Base-by-base conservation (phyloP, 805 yeast genomes). In the Saccharomycopsis lassenensis region DNA sequence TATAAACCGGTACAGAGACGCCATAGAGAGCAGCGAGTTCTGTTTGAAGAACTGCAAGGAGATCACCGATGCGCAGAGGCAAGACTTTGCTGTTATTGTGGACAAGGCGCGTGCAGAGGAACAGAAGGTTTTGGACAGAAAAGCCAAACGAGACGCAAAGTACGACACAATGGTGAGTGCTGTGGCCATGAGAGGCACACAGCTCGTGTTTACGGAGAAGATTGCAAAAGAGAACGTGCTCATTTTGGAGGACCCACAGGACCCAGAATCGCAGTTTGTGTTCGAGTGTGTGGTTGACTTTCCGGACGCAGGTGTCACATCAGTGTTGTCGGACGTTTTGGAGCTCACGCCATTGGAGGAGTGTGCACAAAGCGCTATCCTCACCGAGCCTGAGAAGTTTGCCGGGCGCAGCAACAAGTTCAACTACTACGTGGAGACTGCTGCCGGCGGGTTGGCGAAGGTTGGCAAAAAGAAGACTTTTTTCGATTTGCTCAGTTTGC, bases 301-400 rank as follows among this genome's bases (percentile, higher is more conserved):
- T 48, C 96, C 97, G 16, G 70, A 86, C 2, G 73, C 72, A 3
- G 79, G 80, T 54, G 91, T 84, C 53, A 82, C 85, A 47, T 96
- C 89, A 55, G 77, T 77, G 48, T 62, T 89, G 26, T 81, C 76
- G 2, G 77, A 76, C 42, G 69, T 80, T 4, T 73, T 89, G 41
- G 95, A 86, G 55, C 57, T 76, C 24, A 64, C 77, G 1, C 69
- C 89, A 0, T 74, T 89, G 0, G 50, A 55, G 4, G 91, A 81
- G 25, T n/a, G n/a, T n/a, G n/a, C n/a, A n/a, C n/a, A n/a, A n/a
- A n/a, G n/a, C n/a, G n/a, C n/a, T n/a, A 50, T 82, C 7, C 53
- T 85, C 43, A 70, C 69, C 23, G 71, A 67, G 29, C 76, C 77
- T 4, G 71, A 67, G 44, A 85, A 79, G 19, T 46, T 52, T 27